Evolutionary conservation across 2,329 filamentous ascomycete species (phyloP).

Genomic region (Colletotrichum gloeosporioides): DNA sequence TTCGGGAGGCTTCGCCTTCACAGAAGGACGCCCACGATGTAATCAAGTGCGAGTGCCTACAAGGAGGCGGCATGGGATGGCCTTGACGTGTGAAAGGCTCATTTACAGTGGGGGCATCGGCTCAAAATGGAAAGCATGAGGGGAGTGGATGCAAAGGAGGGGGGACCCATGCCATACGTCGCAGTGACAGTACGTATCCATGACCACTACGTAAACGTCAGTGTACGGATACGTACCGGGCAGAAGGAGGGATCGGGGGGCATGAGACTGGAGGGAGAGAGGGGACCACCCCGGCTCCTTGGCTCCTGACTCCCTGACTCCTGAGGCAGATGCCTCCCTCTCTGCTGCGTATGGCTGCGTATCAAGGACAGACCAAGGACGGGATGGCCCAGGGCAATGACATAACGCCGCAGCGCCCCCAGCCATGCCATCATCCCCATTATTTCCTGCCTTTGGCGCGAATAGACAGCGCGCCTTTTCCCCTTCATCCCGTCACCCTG

Average conservation of each 20-base stretch:
- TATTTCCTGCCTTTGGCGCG: neutral
- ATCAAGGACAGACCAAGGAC: neutral
- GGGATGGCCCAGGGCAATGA: slow-evolving; percentile 5
- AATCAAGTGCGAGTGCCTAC: slow-evolving; percentile 1
- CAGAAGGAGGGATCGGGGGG: neutral
- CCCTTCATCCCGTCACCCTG: slow-evolving; percentile 7
- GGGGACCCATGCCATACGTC: slow-evolving; percentile 17
- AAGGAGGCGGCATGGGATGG: slow-evolving; percentile 1
- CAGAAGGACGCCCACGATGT: slow-evolving; percentile 13
- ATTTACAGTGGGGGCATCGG: slow-evolving; percentile 10
- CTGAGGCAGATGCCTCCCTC: neutral
- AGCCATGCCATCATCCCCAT: slow-evolving; percentile 21
- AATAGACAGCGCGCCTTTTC: neutral
- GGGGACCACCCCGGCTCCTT: neutral
- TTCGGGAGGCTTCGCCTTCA: slow-evolving; percentile 11
- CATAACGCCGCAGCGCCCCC: slow-evolving; percentile 15
- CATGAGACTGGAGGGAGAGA: neutral
- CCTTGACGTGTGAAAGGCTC: slow-evolving; percentile 22
- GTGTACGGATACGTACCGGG: neutral
- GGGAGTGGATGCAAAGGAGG: neutral
- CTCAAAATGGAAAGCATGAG: slow-evolving; percentile 18
- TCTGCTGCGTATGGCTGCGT: neutral
- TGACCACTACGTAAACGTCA: neutral
- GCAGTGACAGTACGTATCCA: neutral
- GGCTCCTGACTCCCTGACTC: neutral